phyloP scores from a whole-genome alignment of 78 protist genomes.

The slime mould (Dictyostelium discoideum) region DNA sequence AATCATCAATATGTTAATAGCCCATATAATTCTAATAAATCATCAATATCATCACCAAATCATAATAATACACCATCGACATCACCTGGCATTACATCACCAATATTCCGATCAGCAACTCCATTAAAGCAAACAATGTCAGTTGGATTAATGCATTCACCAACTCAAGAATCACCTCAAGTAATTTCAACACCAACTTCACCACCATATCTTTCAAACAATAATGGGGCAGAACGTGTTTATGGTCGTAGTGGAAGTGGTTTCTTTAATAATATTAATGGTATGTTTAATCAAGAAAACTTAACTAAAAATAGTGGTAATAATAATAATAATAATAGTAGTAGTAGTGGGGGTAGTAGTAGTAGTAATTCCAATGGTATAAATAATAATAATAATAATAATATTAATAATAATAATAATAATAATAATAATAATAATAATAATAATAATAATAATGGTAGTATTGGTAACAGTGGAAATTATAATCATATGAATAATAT shows the following conservation, averaged over 20 bases:
- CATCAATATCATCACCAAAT: slow-evolving; percentile 28
- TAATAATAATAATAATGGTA: neutral
- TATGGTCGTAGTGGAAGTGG: neutral
- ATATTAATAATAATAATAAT: neutral
- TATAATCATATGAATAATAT: neutral
- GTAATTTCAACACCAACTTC: slow-evolving; percentile 35
- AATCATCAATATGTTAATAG: slow-evolving; percentile 1
- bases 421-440: neutral
- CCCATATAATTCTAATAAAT: neutral
- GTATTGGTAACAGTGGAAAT: neutral
- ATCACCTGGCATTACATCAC: slow-evolving; percentile 55
- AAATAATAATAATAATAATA: neutral
- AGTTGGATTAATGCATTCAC: neutral
- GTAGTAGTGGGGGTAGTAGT: neutral
- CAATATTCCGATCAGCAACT: slow-evolving; percentile 20
- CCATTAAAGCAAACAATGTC: slow-evolving; percentile 45
- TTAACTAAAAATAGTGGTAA: neutral
- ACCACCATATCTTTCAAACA: neutral
- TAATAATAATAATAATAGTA: neutral
- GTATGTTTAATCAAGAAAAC: neutral
- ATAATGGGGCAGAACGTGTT: neutral
- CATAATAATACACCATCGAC: slow-evolving; percentile 37
- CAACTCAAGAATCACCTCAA: neutral
- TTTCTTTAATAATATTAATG: slow-evolving; percentile 14
- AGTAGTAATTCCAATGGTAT: neutral